Percentiles rank a stretch among this genome's conserved stretches.
phyloP scores from a whole-genome alignment of 2,329 filamentous ascomycete genomes.

The Remersonia thermophila region DNA sequence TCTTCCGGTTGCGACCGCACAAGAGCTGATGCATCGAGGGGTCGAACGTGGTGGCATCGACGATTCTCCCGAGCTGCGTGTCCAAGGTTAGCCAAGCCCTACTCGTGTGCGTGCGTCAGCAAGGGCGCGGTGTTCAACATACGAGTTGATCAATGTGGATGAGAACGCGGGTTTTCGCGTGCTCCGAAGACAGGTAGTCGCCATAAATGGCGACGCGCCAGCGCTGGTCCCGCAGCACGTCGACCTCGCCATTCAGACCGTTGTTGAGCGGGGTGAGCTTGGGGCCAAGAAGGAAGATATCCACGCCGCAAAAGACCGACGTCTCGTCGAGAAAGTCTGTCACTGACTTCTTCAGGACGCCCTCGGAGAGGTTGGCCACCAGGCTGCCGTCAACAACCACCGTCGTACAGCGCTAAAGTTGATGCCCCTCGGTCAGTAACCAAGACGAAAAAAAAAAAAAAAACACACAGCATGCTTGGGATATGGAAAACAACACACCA shows the following conservation, averaged over 20 bases:
- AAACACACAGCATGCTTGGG: slow-evolving; percentile 12
- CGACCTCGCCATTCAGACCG: slow-evolving; percentile 61
- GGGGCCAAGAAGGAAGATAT: slow-evolving; percentile 89
- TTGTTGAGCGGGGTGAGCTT: slow-evolving; percentile 71
- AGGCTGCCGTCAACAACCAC: slow-evolving; percentile 89
- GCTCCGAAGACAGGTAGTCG: slow-evolving; percentile 87
- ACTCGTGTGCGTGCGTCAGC: background rate
- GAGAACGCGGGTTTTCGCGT: slow-evolving; percentile 88
- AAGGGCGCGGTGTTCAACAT: slow-evolving; percentile 21
- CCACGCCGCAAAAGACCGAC: slow-evolving; percentile 79
- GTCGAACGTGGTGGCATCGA: slow-evolving; percentile 73
- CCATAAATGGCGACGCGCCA: slow-evolving; percentile 91
- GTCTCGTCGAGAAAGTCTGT: slow-evolving; percentile 78
- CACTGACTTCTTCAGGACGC: slow-evolving; percentile 61
- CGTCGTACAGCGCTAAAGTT: slow-evolving; percentile 66
- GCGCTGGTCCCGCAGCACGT: slow-evolving; percentile 77
- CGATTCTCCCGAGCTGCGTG: slow-evolving; percentile 53
- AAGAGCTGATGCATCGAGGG: slow-evolving; percentile 81
- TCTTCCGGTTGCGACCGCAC: slow-evolving; percentile 87
- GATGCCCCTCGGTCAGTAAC: slow-evolving; percentile 20
- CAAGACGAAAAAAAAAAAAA: slow-evolving; percentile 8
- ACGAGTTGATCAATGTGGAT: slow-evolving; percentile 96
- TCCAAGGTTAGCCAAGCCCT: slow-evolving; percentile 22
- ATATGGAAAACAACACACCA: slow-evolving; percentile 35
- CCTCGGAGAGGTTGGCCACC: slow-evolving; percentile 60